phyloP scores from a whole-genome alignment of 2,329 filamentous ascomycete genomes.

The Aspergillus udagawae region DNA sequence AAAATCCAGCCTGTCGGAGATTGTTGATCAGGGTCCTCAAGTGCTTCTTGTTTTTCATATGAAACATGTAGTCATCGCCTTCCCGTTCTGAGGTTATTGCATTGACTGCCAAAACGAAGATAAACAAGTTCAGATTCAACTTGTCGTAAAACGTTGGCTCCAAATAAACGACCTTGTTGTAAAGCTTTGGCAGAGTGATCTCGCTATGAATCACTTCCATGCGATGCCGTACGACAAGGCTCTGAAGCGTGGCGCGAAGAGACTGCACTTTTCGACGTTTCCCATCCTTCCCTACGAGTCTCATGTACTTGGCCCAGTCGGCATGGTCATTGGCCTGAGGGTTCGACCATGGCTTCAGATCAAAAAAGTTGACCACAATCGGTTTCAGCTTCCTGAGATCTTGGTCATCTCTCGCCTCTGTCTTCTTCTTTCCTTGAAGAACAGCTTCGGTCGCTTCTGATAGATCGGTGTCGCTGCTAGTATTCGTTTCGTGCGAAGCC shows the following conservation, averaged over 20 bases:
- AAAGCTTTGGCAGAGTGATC: slow-evolving; percentile 65
- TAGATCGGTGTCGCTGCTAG: slow-evolving; percentile 30
- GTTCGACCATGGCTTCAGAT: slow-evolving; percentile 75
- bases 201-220: slow-evolving; percentile 64
- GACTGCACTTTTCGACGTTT: slow-evolving; percentile 39
- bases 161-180: slow-evolving; percentile 67
- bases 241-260: slow-evolving; percentile 67
- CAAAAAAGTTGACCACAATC: slow-evolving; percentile 67
- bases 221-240: slow-evolving; percentile 75
- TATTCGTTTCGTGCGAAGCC: slow-evolving; percentile 37
- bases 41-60: slow-evolving; percentile 65
- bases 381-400: slow-evolving; percentile 61
- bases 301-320: slow-evolving; percentile 71
- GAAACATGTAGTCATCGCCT: slow-evolving; percentile 86
- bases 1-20: slow-evolving; percentile 78
- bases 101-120: slow-evolving; percentile 79
- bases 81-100: slow-evolving; percentile 80
- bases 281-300: slow-evolving; percentile 56
- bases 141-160: slow-evolving; percentile 83
- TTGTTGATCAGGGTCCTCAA: slow-evolving; percentile 70
- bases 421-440: slow-evolving; percentile 32
- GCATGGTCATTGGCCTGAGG: slow-evolving; percentile 53
- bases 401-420: slow-evolving; percentile 44
- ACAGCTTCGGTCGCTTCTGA: slow-evolving; percentile 28
- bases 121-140: slow-evolving; percentile 77